phyloP scores from a whole-genome alignment of 2,329 filamentous ascomycete species.

The Penicillium sp. region DNA sequence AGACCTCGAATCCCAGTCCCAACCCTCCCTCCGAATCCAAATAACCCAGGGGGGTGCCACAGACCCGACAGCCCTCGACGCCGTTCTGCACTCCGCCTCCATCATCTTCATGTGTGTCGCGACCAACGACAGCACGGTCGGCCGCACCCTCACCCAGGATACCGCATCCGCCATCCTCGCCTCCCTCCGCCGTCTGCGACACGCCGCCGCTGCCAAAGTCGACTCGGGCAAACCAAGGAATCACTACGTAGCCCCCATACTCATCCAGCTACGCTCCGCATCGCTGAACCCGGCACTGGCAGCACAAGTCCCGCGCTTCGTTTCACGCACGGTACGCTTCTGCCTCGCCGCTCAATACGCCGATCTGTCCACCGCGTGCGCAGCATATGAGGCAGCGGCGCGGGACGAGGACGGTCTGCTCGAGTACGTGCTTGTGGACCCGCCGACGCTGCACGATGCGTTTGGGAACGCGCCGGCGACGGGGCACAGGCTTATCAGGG shows the following conservation, averaged over 20 bases:
- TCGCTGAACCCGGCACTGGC: background rate
- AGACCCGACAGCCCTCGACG: background rate
- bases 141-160: background rate
- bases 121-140: background rate
- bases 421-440: constrained; percentile 2
- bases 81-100: background rate
- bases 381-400: background rate
- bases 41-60: background rate
- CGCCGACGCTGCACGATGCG: background rate
- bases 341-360: background rate
- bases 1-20: background rate
- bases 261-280: constrained; percentile 3
- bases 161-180: background rate
- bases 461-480: background rate
- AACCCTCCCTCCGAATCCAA: background rate
- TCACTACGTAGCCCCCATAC: background rate
- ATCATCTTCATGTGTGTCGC: constrained; percentile 4
- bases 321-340: background rate
- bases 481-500: background rate
- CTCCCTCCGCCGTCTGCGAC: background rate
- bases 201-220: background rate
- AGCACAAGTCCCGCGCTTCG: background rate
- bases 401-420: background rate
- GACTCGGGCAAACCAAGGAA: no score
- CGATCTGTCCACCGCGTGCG: background rate